Percentiles rank a stretch among this genome's conserved stretches.
Conservation (phyloP, 305 asterid genomes). For the Fraxinus baroniana region DNA sequence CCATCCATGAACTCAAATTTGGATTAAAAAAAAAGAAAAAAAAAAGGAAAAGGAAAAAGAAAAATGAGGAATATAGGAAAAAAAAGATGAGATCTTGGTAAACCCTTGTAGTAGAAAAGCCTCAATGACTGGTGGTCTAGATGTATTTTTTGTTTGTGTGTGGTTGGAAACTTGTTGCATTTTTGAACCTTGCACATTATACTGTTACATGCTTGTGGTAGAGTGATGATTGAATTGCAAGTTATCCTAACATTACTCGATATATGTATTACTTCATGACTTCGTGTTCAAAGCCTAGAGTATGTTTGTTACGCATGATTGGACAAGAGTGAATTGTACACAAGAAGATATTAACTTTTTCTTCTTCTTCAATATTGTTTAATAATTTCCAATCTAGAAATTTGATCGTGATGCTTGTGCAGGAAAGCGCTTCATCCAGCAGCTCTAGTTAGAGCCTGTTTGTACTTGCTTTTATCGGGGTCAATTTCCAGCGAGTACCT, state of each 20-base stretch:
- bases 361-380: not conserved
- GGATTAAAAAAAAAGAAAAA: too few species aligned
- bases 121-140: not conserved
- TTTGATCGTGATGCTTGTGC: conserved; percentile 20
- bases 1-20: not conserved
- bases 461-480: not conserved
- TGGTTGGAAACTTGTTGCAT: not conserved
- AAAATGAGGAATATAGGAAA: too few species aligned
- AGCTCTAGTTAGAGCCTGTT: conserved; percentile 33
- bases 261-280: not conserved
- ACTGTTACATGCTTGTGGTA: not conserved
- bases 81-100: not conserved
- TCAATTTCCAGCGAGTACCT: not conserved
- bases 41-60: too few species aligned
- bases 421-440: conserved; percentile 43
- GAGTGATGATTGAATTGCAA: not conserved
- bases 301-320: not conserved
- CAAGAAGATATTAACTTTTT: not conserved
- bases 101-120: not conserved
- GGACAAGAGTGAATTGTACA: not conserved
- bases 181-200: not conserved
- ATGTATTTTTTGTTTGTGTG: not conserved
- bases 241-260: not conserved
- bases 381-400: not conserved
- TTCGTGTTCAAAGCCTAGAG: not conserved